phyloP scores from a whole-genome alignment of 495 filamentous ascomycete genomes.

The Aspergillus asperescens region DNA sequence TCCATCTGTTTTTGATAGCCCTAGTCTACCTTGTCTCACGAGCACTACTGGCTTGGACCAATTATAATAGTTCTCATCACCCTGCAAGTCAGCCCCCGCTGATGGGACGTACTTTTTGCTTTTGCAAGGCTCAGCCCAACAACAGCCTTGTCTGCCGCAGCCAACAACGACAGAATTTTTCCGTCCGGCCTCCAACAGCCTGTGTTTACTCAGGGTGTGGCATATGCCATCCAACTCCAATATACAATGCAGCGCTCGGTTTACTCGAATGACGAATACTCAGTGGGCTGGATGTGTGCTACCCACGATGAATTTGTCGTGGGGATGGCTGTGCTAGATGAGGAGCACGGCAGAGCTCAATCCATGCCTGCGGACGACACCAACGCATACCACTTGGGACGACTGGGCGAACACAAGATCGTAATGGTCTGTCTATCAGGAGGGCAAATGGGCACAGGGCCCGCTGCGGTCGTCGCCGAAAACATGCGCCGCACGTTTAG shows the following conservation, averaged over 20 bases:
- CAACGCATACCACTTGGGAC: slow-evolving; percentile 33
- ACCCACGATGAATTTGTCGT: slow-evolving; percentile 26
- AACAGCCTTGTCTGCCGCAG: too few species aligned
- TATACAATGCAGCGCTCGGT: not conserved
- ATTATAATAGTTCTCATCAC: too few species aligned
- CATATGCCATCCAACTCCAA: too few species aligned
- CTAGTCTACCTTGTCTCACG: too few species aligned
- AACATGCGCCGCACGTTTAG: slow-evolving; percentile 25
- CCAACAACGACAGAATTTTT: too few species aligned
- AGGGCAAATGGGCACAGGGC: slow-evolving; percentile 22
- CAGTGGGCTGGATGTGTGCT: slow-evolving; percentile 33
- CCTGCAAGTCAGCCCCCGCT: too few species aligned
- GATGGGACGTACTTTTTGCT: too few species aligned
- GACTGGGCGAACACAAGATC: slow-evolving; percentile 28
- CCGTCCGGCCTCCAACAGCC: too few species aligned
- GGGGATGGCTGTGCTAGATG: slow-evolving; percentile 28
- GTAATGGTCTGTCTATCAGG: slow-evolving; percentile 30
- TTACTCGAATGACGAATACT: slow-evolving; percentile 20
- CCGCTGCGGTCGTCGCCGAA: slow-evolving; percentile 22
- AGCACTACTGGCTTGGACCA: too few species aligned
- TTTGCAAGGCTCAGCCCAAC: too few species aligned
- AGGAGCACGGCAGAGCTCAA: slow-evolving; percentile 19
- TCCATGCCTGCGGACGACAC: slow-evolving; percentile 8
- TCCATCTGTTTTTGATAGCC: too few species aligned
- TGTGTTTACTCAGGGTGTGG: too few species aligned